phyloP scores from a whole-genome alignment of 306 rosid species.

The Acacia acuminata region DNA sequence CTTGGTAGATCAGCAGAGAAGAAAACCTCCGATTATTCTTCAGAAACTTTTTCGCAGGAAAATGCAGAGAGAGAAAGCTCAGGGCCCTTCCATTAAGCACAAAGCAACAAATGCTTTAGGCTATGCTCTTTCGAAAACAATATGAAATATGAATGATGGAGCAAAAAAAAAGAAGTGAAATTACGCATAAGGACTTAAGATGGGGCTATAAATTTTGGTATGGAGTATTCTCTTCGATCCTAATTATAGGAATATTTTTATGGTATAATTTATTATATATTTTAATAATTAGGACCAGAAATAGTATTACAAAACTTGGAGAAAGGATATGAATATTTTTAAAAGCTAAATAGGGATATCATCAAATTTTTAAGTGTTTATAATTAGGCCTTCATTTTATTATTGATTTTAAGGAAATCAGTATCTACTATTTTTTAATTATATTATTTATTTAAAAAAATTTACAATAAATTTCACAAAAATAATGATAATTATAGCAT shows the following conservation, averaged over 20 bases:
- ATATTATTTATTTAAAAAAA: no score
- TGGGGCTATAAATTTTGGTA: no score
- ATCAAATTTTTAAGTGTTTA: no score
- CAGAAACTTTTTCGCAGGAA: conserved; percentile 18
- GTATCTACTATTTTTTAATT: background rate
- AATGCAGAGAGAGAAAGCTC: conserved; percentile 41
- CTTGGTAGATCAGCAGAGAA: conserved; percentile 47
- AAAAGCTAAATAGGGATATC: no score
- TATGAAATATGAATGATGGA: conserved; percentile 18
- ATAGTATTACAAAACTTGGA: no score
- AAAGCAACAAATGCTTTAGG: conserved; percentile 67
- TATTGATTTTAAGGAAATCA: background rate
- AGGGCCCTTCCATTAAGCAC: conserved; percentile 89
- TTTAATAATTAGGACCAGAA: no score
- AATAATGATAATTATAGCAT: background rate
- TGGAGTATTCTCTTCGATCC: no score
- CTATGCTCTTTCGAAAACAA: conserved; percentile 18
- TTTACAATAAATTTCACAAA: no score
- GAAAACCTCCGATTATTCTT: conserved; percentile 24
- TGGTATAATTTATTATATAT: no score
- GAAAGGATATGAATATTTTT: no score
- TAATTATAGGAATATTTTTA: no score
- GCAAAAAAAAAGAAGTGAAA: conserved; percentile 24
- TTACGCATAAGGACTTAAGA: background rate
- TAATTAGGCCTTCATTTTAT: background rate